phyloP scores from a whole-genome alignment of 2,329 filamentous ascomycete genomes.

The Colletotrichum aenigma region DNA sequence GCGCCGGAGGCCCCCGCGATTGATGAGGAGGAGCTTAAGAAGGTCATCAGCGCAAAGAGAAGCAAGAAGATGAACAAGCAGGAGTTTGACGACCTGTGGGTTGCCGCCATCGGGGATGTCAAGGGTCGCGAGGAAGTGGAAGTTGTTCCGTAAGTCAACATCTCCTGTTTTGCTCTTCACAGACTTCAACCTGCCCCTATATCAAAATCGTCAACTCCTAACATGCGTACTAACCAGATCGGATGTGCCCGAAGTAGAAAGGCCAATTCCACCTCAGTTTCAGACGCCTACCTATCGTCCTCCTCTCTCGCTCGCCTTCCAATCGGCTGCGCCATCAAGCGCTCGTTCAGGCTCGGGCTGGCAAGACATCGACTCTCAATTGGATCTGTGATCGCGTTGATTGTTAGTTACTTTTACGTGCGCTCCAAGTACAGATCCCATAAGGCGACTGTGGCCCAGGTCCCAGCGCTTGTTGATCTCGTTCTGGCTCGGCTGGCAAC shows the following conservation, averaged over 20 bases:
- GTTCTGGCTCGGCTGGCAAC: constrained; percentile 82
- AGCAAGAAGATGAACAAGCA: constrained; percentile 83
- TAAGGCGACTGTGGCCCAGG: constrained; percentile 69
- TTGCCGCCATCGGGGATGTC: constrained; percentile 75
- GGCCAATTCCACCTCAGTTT: constrained; percentile 65
- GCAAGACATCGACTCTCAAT: constrained; percentile 87
- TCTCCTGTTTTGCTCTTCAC: constrained; percentile 7
- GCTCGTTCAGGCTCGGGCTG: constrained; percentile 79
- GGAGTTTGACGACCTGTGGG: constrained; percentile 92
- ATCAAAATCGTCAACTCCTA: constrained; percentile 23
- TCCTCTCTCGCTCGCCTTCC: constrained; percentile 91
- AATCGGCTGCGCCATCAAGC: constrained; percentile 79
- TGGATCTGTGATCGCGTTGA: constrained; percentile 64
- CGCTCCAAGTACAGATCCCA: constrained; percentile 67
- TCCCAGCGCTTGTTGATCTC: constrained; percentile 84
- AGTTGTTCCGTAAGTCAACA: constrained; percentile 58
- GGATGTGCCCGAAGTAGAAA: constrained; percentile 74
- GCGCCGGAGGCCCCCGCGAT: constrained; percentile 62
- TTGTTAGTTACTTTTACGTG: constrained; percentile 63
- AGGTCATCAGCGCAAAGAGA: constrained; percentile 74
- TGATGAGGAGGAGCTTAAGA: constrained; percentile 76
- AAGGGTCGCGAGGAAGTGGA: constrained; percentile 65
- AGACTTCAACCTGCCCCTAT: background rate
- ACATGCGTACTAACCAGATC: constrained; percentile 84
- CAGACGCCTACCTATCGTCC: constrained; percentile 72